A percentile compares a stretch with the other conserved stretches of the same genome.
These are phyloP conservation scores for Aspergillus luchuensis DNA, from an alignment of 2,329 filamentous ascomycete genomes.

Conservation along the genomic window DNA sequence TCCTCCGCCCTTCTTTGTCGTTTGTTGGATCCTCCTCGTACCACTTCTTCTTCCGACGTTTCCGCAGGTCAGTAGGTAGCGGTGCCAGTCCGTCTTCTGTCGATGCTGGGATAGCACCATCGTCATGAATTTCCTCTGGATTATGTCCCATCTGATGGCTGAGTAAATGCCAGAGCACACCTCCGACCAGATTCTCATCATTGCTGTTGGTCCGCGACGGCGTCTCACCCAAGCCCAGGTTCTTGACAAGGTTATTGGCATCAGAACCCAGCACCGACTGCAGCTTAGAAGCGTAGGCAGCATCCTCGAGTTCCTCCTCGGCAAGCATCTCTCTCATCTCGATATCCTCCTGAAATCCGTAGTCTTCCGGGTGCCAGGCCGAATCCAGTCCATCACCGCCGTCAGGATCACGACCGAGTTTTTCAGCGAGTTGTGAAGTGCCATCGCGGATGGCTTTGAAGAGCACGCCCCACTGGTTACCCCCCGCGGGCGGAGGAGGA, in stretches of 20 bases:
- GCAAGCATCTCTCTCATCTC: slow-evolving; percentile 8
- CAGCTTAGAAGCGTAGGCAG: not conserved
- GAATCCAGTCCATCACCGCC: slow-evolving; percentile 7
- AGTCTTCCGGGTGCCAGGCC: slow-evolving; percentile 8
- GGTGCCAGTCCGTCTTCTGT: slow-evolving; percentile 5
- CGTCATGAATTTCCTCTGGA: not conserved
- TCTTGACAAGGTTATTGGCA: not conserved
- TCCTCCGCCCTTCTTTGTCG: slow-evolving; percentile 39
- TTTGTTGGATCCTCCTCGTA: slow-evolving; percentile 34
- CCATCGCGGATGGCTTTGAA: slow-evolving; percentile 8
- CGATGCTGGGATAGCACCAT: not conserved
- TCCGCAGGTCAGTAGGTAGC: slow-evolving; percentile 2
- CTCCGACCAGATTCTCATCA: not conserved
- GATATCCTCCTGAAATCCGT: slow-evolving; percentile 7
- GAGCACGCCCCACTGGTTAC: slow-evolving; percentile 4
- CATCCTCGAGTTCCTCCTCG: not conserved
- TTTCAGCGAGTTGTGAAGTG: slow-evolving; percentile 5
- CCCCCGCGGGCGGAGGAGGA: not conserved
- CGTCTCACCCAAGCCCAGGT: not conserved
- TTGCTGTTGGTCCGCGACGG: not conserved
- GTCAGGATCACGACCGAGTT: slow-evolving; percentile 8
- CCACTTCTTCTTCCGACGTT: slow-evolving; percentile 16
- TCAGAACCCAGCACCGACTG: slow-evolving; percentile 1
- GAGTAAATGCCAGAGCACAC: slow-evolving; percentile 6
- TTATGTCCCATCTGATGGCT: slow-evolving; percentile 8